Percentiles rank a stretch among this genome's conserved stretches.
Evolutionary conservation across 106 monocot genomes (phyloP).

Genomic region (Gastrodia elata): DNA sequence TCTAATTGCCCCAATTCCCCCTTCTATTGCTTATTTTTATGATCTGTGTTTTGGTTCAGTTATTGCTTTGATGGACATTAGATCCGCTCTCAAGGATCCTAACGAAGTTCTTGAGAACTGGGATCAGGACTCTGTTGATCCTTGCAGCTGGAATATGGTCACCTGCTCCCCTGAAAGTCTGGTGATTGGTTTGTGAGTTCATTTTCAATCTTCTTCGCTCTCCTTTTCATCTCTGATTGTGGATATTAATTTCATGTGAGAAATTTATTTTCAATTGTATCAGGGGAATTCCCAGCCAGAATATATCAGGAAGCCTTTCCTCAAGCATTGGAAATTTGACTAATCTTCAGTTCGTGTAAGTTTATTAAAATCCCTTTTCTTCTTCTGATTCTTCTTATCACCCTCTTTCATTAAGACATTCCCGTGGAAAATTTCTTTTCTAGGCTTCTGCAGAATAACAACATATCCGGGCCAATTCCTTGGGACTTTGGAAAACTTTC

Average conservation of each 20-base stretch:
- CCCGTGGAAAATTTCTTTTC: conserved; percentile 1
- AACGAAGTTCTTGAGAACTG: conserved; percentile 60
- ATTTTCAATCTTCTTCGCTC: neutral
- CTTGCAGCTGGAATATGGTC: conserved; percentile 87
- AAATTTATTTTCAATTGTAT: conserved; percentile 1
- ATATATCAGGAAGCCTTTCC: conserved; percentile 70
- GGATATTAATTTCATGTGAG: no score
- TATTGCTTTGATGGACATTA: conserved; percentile 72
- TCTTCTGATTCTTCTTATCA: neutral
- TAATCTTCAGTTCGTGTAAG: conserved; percentile 67
- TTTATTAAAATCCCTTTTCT: neutral
- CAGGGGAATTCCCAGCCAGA: conserved; percentile 60
- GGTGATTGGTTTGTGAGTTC: conserved; percentile 56
- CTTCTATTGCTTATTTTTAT: no score
- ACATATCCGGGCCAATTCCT: conserved; percentile 39
- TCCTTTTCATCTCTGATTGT: neutral
- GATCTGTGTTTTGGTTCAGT: conserved; percentile 29
- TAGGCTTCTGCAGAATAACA: conserved; percentile 56
- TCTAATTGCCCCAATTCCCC: neutral
- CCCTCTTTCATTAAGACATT: no score
- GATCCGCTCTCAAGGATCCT: conserved; percentile 51
- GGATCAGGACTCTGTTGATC: conserved; percentile 84
- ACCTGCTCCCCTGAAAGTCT: conserved; percentile 59
- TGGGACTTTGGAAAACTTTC: conserved; percentile 33
- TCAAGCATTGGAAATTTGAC: conserved; percentile 68